Conservation (phyloP, 2,329 filamentous ascomycete species). For the Ceratocystis variospora region DNA sequence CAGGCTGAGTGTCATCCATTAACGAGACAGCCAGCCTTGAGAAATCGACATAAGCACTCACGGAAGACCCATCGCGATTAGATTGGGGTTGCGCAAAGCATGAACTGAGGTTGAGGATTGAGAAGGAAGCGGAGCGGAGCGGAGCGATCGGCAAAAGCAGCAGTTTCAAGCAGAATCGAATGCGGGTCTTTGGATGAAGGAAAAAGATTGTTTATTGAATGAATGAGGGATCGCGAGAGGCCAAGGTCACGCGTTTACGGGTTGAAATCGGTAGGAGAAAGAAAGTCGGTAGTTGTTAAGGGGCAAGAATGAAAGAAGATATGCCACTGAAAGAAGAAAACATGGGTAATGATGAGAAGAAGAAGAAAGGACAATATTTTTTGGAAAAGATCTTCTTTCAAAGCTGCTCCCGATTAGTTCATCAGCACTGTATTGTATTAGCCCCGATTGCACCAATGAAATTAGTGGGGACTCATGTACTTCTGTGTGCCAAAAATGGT, state of each 20-base stretch:
- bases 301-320: neutral
- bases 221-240: neutral
- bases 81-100: neutral
- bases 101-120: neutral
- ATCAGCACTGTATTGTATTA: too few species aligned
- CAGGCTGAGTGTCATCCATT: neutral
- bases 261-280: neutral
- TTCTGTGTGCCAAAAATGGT: neutral
- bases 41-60: neutral
- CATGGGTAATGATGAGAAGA: neutral
- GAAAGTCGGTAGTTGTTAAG: too few species aligned
- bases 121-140: neutral
- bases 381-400: neutral
- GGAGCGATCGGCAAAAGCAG: neutral
- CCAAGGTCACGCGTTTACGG: neutral
- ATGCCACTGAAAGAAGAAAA: neutral
- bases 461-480: neutral
- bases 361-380: neutral
- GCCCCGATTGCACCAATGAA: neutral
- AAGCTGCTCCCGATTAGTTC: too few species aligned
- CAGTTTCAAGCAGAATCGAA: neutral
- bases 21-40: neutral
- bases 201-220: too few species aligned
- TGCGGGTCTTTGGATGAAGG: neutral
- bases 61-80: slow-evolving; percentile 6